These are phyloP conservation scores for Dicorynia guianensis DNA, from an alignment of 306 rosid species.

Conservation along the genomic window DNA sequence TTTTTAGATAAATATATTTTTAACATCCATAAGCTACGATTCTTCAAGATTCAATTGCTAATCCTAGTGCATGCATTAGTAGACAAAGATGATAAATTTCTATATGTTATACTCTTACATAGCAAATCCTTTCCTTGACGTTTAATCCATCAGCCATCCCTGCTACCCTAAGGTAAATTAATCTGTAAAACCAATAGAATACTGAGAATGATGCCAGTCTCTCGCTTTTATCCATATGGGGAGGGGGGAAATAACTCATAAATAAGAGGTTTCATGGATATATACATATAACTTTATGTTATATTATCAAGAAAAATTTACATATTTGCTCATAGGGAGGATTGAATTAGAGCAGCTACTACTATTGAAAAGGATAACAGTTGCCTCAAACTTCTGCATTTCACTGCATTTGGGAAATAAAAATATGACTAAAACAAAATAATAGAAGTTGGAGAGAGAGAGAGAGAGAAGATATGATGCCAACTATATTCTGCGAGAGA, in stretches of 20 bases:
- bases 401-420: not conserved
- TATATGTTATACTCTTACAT: conserved; percentile 52
- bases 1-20: not conserved
- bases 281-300: not conserved
- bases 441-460: not conserved
- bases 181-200: conserved; percentile 57
- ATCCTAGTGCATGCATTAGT: conserved; percentile 23
- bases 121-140: conserved; percentile 81
- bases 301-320: conserved; percentile 14
- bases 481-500: not conserved
- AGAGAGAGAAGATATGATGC: conserved; percentile 17
- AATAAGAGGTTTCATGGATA: conserved; percentile 30
- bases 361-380: conserved; percentile 2
- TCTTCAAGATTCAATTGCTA: not conserved
- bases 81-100: conserved; percentile 35
- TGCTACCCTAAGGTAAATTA: conserved; percentile 86
- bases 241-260: conserved; percentile 15
- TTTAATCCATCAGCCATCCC: conserved; percentile 97
- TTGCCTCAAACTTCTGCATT: conserved; percentile 14
- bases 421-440: not conserved
- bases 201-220: conserved; percentile 25
- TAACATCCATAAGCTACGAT: not conserved
- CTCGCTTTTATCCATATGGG: not conserved
- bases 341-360: not conserved
- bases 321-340: conserved; percentile 19